These are phyloP conservation scores for Candida vartiovaarae DNA, from an alignment of 805 yeast genomes.

Conservation along the genomic window DNA sequence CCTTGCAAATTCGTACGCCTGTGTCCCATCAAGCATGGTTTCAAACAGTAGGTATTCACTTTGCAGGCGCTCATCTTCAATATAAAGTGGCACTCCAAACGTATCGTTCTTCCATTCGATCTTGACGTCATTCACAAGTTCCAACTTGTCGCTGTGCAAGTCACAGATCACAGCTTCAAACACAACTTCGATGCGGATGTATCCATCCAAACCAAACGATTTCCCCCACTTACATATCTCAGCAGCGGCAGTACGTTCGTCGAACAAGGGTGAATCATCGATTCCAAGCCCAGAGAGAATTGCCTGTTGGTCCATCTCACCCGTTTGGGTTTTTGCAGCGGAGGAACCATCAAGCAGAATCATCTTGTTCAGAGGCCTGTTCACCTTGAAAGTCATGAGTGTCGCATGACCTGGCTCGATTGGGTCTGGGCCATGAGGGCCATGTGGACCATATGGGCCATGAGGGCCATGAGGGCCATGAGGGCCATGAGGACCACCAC, in stretches of 20 bases:
- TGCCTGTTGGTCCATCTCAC: conserved; percentile 56
- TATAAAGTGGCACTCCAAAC: conserved; percentile 15
- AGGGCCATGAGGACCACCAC: conserved; percentile 1
- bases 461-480: conserved; percentile 2
- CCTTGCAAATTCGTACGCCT: conserved; percentile 37
- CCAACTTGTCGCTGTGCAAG: conserved; percentile 37
- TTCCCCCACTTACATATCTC: conserved; percentile 46
- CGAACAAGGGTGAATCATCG: conserved; percentile 19
- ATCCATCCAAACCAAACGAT: conserved; percentile 50
- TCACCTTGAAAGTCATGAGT: conserved; percentile 41
- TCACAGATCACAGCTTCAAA: conserved; percentile 58
- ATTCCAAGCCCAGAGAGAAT: conserved; percentile 32
- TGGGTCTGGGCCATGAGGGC: conserved; percentile 2
- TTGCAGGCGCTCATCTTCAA: conserved; percentile 1
- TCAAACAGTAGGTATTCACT: conserved; percentile 14
- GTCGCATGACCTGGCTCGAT: conserved; percentile 11
- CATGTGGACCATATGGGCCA: conserved; percentile 5
- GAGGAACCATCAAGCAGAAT: conserved; percentile 61
- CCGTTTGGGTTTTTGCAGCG: conserved; percentile 50
- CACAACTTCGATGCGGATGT: conserved; percentile 51
- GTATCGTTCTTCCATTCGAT: conserved; percentile 30
- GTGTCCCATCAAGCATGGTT: conserved; percentile 21
- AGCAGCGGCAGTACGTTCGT: conserved; percentile 41
- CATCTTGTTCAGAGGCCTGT: conserved; percentile 40
- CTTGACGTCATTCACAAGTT: conserved; percentile 39